phyloP scores from a whole-genome alignment of 2,329 filamentous ascomycete species.

The Trichoderma sp. region DNA sequence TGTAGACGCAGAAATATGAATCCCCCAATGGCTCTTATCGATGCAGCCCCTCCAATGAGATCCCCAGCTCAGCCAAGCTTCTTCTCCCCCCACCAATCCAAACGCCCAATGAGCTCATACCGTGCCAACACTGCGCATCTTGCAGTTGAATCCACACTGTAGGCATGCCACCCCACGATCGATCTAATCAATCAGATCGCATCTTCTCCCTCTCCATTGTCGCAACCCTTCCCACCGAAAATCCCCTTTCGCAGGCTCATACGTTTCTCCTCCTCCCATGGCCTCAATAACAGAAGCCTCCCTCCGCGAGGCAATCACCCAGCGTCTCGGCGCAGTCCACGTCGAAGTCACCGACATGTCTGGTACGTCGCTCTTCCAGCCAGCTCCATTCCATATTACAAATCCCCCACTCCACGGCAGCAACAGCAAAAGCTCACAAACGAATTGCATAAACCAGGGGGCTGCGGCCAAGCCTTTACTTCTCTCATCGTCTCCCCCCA shows the following conservation, averaged over 20 bases:
- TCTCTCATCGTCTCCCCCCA: slow-evolving; percentile 60
- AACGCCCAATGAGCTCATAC: slow-evolving; percentile 35
- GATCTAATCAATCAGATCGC: slow-evolving; percentile 40
- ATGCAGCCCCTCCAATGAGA: background rate
- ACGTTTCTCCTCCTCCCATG: slow-evolving; percentile 36
- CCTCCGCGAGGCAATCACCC: slow-evolving; percentile 64
- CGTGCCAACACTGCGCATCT: slow-evolving; percentile 20
- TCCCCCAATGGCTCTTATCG: background rate
- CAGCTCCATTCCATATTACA: background rate
- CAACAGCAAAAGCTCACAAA: background rate
- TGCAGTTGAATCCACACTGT: background rate
- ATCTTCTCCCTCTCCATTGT: background rate
- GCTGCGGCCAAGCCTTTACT: slow-evolving; percentile 61
- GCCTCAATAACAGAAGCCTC: slow-evolving; percentile 68
- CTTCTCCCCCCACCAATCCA: background rate
- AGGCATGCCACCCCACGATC: slow-evolving; percentile 23
- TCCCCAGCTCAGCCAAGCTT: slow-evolving; percentile 2
- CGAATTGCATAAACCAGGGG: slow-evolving; percentile 40
- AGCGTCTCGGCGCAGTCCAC: slow-evolving; percentile 69
- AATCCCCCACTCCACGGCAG: background rate
- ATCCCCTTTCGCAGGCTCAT: too few species aligned
- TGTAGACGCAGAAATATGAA: background rate
- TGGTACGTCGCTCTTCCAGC: slow-evolving; percentile 52
- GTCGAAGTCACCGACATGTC: slow-evolving; percentile 92
- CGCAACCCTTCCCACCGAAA: background rate